A percentile compares a stretch with the other conserved stretches of the same genome.
These are phyloP conservation scores for Gnomoniopsis smithogilvyi DNA, from an alignment of 2,329 filamentous ascomycete species.

Conservation along the genomic window DNA sequence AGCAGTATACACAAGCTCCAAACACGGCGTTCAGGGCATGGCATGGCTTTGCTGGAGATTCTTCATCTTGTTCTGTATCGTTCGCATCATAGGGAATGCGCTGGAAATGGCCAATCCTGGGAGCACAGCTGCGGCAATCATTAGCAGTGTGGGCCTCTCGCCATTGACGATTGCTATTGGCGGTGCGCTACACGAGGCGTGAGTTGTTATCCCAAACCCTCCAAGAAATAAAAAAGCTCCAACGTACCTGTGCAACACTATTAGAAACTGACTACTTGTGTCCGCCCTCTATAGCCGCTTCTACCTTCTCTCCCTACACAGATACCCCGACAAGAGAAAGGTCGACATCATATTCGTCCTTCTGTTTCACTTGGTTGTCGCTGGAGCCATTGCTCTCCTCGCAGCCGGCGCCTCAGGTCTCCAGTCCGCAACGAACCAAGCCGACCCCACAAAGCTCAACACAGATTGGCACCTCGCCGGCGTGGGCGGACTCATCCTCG, in stretches of 20 bases:
- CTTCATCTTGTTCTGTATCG: constrained; percentile 32
- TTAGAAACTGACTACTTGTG: not conserved
- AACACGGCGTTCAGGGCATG: constrained; percentile 30
- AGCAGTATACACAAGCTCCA: constrained; percentile 28
- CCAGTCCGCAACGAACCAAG: not conserved
- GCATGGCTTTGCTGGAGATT: constrained; percentile 35
- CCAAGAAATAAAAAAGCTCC: not conserved
- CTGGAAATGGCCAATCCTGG: constrained; percentile 24
- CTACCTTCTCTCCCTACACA: not conserved
- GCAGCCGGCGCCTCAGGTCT: constrained; percentile 23
- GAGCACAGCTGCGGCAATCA: constrained; percentile 28
- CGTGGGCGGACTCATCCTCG: constrained; percentile 22
- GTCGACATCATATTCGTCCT: constrained; percentile 14
- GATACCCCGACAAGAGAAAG: not conserved
- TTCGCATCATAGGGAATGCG: constrained; percentile 33
- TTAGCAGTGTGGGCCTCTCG: constrained; percentile 36
- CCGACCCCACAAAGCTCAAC: constrained; percentile 13
- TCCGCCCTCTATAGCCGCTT: not conserved
- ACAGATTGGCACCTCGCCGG: constrained; percentile 18
- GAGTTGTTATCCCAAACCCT: constrained; percentile 13
- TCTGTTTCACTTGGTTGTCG: constrained; percentile 23
- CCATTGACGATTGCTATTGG: constrained; percentile 30
- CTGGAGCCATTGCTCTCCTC: constrained; percentile 23
- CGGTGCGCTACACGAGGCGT: constrained; percentile 35
- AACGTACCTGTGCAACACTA: not conserved